Evolutionary conservation across 2,329 filamentous ascomycete species (phyloP).

Genomic region (Pseudogymnoascus sp.): DNA sequence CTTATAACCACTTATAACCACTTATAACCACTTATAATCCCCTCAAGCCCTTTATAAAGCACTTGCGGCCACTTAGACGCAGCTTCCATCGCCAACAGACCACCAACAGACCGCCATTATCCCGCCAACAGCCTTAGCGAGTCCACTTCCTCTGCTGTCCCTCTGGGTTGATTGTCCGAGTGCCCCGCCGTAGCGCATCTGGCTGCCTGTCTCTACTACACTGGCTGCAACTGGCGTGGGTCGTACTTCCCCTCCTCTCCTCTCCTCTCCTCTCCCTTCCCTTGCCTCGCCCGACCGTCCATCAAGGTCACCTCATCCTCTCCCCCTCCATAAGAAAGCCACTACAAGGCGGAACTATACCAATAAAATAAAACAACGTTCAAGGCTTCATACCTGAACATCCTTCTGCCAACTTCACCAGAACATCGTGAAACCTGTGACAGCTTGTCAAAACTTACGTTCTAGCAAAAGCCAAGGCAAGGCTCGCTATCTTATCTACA

Average conservation of each 20-base stretch:
- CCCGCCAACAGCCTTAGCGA: not conserved
- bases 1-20: not conserved
- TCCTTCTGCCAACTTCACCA: not conserved
- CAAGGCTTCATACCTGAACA: not conserved
- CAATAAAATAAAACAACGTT: not conserved
- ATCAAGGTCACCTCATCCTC: slow-evolving; percentile 6
- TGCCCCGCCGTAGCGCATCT: not conserved
- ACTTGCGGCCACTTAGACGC: not conserved
- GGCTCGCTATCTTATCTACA: not conserved
- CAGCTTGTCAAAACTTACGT: not conserved
- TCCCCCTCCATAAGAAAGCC: not conserved
- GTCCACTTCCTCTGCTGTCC: not conserved
- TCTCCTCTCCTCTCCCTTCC: not conserved
- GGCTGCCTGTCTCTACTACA: not conserved
- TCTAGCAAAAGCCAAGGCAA: not conserved
- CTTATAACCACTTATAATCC: not conserved
- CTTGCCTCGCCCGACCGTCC: not conserved
- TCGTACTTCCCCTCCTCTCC: slow-evolving; percentile 4
- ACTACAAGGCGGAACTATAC: not conserved
- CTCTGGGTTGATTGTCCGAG: not conserved
- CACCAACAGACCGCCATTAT: not conserved
- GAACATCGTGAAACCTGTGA: not conserved
- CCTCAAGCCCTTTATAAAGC: not conserved
- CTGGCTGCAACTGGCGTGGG: not conserved
- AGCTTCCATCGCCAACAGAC: not conserved